Base-by-base conservation (phyloP, 345 rosid species). In the Arabis hirsuta region DNA sequence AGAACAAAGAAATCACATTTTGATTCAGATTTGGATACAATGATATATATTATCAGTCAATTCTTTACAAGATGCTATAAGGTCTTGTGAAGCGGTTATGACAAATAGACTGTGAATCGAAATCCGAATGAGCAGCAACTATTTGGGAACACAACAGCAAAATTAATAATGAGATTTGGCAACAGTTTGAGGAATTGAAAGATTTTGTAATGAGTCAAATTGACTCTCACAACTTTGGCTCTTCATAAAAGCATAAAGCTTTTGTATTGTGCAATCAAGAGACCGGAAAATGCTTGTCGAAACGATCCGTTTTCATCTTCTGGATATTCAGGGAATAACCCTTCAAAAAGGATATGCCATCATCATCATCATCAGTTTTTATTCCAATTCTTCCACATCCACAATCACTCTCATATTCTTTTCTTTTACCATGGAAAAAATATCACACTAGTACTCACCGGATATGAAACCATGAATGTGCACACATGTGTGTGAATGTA, bases 261-360 rank as follows among this genome's bases (percentile, higher is more conserved):
- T 36, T 36, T 8, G 41, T 36, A 36, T 36, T 36, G 41, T 11
- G 7, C 41, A 26, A 52, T 1, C 32, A 51, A 58, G 55, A 60
- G 55, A 74, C 34, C 67, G 1, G 2, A 22, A 67, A 10, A 74
- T 74, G 67, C 68, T 67, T 11, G 48, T 60, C 54, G 39, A 74
- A 66, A 67, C 55, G 56, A 67, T 16, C 38, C 72, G 72, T 65
- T 73, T 66, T 58, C 44, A 47, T 27, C 19, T 56, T 61, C 24
- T 53, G 73, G 74, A 75, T 75, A 75, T 75, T 29, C 79, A 75
- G 62, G 74, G 79, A 16, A 75, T 75, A 68, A 68, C 52, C 74
- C 16, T 67, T 68, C 10, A 75, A 60, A 60, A 41, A 26, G 32
- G 68, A 67, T 73, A 73, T 73, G 77, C 55, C 62, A 60, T 59